Evolutionary conservation across 139 green algal species (phyloP).

Genomic region (Monoraphidium neglectum): DNA sequence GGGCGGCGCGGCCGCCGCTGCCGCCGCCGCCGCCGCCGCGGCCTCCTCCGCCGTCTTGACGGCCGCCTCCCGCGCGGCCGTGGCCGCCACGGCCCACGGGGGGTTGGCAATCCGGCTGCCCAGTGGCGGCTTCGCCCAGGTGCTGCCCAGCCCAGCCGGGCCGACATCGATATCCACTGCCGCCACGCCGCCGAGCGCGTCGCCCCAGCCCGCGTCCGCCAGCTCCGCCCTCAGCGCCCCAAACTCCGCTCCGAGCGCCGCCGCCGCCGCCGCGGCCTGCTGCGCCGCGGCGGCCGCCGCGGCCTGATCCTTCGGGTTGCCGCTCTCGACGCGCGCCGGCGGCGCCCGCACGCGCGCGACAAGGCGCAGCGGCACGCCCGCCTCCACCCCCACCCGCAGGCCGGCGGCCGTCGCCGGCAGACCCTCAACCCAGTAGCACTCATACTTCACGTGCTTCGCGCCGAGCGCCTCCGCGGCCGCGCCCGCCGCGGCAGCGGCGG

Average conservation of each 20-base stretch:
- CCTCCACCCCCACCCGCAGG: conserved; percentile 18
- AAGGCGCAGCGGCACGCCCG: conserved; percentile 34
- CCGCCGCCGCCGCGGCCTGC: background rate
- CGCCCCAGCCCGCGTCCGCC: conserved; percentile 4
- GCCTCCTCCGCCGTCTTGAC: conserved; percentile 13
- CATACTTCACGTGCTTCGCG: conserved; percentile 36
- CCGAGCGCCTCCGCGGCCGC: conserved; percentile 5
- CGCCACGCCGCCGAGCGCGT: conserved; percentile 1
- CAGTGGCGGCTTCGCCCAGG: conserved; percentile 1
- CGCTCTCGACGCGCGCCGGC: background rate
- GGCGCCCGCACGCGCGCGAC: conserved; percentile 21
- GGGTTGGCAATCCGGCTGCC: background rate
- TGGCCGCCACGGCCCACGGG: conserved; percentile 14
- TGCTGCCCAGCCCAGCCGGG: background rate
- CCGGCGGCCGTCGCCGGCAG: conserved; percentile 22
- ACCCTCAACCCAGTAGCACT: conserved; percentile 46
- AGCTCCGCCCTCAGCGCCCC: background rate
- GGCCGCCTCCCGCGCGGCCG: conserved; percentile 15
- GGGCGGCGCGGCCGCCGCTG: background rate
- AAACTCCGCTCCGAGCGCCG: background rate
- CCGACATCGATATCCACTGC: background rate
- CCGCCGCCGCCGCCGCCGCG: conserved; percentile 9
- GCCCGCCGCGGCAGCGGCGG: background rate
- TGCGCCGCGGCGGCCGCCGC: background rate
- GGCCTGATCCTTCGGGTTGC: background rate